phyloP scores from a whole-genome alignment of 352 stramenopile species.

The Globisporangium alternatum region DNA sequence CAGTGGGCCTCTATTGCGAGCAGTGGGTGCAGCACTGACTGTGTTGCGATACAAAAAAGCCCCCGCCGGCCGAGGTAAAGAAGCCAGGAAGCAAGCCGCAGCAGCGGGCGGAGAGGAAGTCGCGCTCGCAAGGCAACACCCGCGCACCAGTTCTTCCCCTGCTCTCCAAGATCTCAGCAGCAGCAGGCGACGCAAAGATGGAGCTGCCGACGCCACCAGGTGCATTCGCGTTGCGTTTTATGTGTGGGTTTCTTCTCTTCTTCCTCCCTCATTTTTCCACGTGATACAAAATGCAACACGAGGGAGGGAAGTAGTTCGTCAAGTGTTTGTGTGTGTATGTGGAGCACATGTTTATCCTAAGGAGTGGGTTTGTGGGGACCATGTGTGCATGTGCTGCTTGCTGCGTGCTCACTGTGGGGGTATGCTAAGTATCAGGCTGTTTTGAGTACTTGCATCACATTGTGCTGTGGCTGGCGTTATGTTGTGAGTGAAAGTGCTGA shows the following conservation, averaged over 20 bases:
- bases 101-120: background rate
- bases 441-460: background rate
- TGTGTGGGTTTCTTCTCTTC: background rate
- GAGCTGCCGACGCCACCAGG: slow-evolving; percentile 36
- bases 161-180: background rate
- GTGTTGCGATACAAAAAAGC: slow-evolving; percentile 8
- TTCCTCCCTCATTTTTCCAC: background rate
- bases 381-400: background rate
- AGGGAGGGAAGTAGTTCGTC: background rate
- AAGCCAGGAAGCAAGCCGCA: slow-evolving; percentile 7
- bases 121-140: background rate
- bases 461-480: background rate
- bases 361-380: background rate
- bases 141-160: background rate
- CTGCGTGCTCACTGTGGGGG: background rate
- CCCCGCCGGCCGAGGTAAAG: slow-evolving; percentile 3
- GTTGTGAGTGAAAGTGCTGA: background rate
- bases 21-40: slow-evolving; percentile 1
- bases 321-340: background rate
- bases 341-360: background rate
- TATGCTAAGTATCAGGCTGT: background rate
- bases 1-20: slow-evolving; percentile 6
- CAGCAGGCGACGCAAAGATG: background rate
- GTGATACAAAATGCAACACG: background rate
- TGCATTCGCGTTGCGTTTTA: slow-evolving; percentile 7